Conservation (phyloP, 139 green algal species). For the Deuterostichococcus epilithicus region DNA sequence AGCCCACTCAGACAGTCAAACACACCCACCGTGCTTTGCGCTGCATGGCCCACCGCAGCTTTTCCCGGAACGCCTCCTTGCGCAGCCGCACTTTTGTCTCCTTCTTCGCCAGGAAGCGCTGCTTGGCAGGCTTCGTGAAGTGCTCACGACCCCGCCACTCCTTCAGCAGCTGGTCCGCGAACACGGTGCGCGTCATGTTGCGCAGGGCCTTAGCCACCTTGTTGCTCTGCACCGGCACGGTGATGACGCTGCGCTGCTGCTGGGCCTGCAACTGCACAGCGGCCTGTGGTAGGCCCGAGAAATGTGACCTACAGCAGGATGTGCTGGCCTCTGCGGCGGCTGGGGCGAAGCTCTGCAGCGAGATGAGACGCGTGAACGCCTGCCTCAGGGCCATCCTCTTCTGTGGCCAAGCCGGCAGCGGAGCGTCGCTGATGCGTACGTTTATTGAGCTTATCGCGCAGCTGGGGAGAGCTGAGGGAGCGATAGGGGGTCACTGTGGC, state of each 20-base stretch:
- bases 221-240: slow-evolving; percentile 22
- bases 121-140: slow-evolving; percentile 33
- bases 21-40: slow-evolving; percentile 1
- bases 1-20: not conserved
- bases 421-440: too few relatives aligned
- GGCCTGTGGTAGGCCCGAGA: not conserved
- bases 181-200: slow-evolving; percentile 16
- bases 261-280: not conserved
- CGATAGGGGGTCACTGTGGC: too few relatives aligned
- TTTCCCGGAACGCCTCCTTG: slow-evolving; percentile 28
- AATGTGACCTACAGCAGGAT: too few relatives aligned
- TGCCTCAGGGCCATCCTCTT: not conserved
- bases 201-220: slow-evolving; percentile 26
- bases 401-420: too few relatives aligned
- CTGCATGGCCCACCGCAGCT: slow-evolving; percentile 40
- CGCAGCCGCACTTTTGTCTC: slow-evolving; percentile 12
- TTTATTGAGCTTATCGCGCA: too few relatives aligned
- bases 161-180: slow-evolving; percentile 14
- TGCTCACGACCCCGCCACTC: slow-evolving; percentile 10
- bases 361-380: not conserved
- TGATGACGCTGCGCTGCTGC: slow-evolving; percentile 9
- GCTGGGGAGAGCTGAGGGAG: too few relatives aligned
- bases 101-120: slow-evolving; percentile 16
- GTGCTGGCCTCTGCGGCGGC: slow-evolving; percentile 5
- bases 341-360: not conserved